A percentile compares a stretch with the other conserved stretches of the same genome.
Evolutionary conservation across 169 alveolate species (phyloP).

Genomic region (Plasmodium gallinaceum): DNA sequence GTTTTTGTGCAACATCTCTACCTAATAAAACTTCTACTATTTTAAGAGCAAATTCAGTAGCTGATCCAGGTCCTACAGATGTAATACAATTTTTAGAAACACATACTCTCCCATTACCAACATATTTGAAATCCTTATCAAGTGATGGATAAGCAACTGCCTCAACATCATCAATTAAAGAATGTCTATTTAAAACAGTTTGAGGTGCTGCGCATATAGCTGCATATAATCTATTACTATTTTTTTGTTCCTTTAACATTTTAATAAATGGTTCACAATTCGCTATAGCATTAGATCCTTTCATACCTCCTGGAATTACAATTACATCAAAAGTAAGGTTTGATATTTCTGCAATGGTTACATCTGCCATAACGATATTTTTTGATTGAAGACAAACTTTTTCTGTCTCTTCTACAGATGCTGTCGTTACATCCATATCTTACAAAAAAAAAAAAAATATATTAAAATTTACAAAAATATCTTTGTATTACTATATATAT

Average conservation of each 20-base stretch:
- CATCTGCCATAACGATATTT: constrained; percentile 79
- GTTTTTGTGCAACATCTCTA: constrained; percentile 45
- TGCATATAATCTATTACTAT: constrained; percentile 81
- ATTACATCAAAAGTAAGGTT: constrained; percentile 79
- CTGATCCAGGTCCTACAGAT: constrained; percentile 87
- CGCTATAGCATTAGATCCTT: constrained; percentile 79
- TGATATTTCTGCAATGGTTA: constrained; percentile 77
- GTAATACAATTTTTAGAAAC: constrained; percentile 85
- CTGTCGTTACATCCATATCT: constrained; percentile 69
- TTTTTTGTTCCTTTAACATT: constrained; percentile 82
- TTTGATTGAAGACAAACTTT: constrained; percentile 62
- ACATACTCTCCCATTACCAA: constrained; percentile 84
- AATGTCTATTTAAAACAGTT: constrained; percentile 81
- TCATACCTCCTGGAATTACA: constrained; percentile 87
- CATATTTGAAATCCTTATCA: constrained; percentile 81
- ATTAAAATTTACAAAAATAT: constrained; percentile 16
- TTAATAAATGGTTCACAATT: constrained; percentile 50
- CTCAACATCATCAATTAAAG: constrained; percentile 85
- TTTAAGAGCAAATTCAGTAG: constrained; percentile 84
- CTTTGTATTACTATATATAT: too few species aligned
- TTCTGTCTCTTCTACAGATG: constrained; percentile 61
- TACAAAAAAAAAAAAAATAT: constrained; percentile 77
- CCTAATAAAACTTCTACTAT: constrained; percentile 83
- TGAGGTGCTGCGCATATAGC: constrained; percentile 89
- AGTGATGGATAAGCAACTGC: constrained; percentile 84